phyloP scores from a whole-genome alignment of 352 stramenopile species.

The Phytophthora foliorum region DNA sequence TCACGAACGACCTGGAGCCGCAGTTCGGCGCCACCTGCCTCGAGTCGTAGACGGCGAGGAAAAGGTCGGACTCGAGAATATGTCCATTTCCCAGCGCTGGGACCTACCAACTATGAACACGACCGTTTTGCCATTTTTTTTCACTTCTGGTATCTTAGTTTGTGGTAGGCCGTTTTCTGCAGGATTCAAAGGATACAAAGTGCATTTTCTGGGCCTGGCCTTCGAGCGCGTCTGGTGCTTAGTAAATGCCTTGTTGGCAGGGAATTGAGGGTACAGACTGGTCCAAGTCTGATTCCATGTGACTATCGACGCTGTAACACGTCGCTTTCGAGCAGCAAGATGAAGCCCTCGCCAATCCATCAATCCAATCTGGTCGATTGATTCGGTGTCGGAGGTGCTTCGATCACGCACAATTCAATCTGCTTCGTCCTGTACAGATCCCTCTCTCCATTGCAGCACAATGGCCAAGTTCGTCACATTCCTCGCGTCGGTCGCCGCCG shows the following conservation, averaged over 20 bases:
- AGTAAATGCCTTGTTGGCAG: slow-evolving; percentile 13
- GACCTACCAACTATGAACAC: slow-evolving; percentile 20
- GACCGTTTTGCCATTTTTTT: slow-evolving; percentile 18
- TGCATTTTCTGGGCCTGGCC: slow-evolving; percentile 20
- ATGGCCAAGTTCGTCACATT: slow-evolving; percentile 40
- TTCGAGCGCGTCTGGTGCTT: slow-evolving; percentile 28
- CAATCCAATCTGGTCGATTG: slow-evolving; percentile 22
- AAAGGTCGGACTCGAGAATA: too few relatives aligned
- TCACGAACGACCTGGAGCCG: slow-evolving; percentile 69
- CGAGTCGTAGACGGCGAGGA: slow-evolving; percentile 20
- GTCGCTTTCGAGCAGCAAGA: slow-evolving; percentile 34
- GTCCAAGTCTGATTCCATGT: slow-evolving; percentile 38
- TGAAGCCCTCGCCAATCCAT: slow-evolving; percentile 17
- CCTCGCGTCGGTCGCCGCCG: slow-evolving; percentile 21
- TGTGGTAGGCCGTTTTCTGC: slow-evolving; percentile 21
- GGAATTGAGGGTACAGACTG: not conserved
- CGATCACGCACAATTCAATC: slow-evolving; percentile 32
- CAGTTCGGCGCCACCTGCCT: slow-evolving; percentile 61
- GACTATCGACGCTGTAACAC: slow-evolving; percentile 28
- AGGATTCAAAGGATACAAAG: not conserved
- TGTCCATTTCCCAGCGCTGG: slow-evolving; percentile 6
- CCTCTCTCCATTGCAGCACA: slow-evolving; percentile 19
- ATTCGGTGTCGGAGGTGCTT: slow-evolving; percentile 16
- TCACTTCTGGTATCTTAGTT: slow-evolving; percentile 37
- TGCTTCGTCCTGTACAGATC: slow-evolving; percentile 34